Conservation (phyloP, 208 protist genomes). For the Trypanosoma platydactyli region DNA sequence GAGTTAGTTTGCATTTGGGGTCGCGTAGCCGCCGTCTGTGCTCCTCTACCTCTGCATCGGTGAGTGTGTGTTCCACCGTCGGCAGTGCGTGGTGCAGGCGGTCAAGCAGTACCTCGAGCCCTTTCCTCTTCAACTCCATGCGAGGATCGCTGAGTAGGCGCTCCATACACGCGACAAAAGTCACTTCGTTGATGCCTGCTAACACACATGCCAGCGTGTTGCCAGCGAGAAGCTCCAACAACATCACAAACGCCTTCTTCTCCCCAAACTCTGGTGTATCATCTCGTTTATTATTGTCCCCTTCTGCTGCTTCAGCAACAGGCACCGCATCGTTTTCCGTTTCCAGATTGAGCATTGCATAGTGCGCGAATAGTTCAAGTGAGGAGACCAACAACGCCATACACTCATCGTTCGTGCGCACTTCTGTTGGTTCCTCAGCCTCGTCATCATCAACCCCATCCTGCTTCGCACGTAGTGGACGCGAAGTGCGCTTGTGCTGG, state of each 20-base stretch:
- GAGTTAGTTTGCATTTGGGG: constrained; percentile 72
- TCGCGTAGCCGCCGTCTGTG: constrained; percentile 75
- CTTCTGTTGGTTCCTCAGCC: constrained; percentile 31
- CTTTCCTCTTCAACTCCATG: constrained; percentile 63
- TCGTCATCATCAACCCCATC: constrained; percentile 26
- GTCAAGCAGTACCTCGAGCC: constrained; percentile 86
- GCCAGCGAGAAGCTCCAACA: constrained; percentile 84
- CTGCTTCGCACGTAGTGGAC: constrained; percentile 5
- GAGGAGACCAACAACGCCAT: constrained; percentile 73
- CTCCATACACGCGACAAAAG: constrained; percentile 80
- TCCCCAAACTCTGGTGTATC: constrained; percentile 35
- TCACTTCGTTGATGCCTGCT: constrained; percentile 88
- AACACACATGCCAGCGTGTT: constrained; percentile 91
- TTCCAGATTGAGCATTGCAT: constrained; percentile 60
- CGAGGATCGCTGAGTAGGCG: constrained; percentile 66
- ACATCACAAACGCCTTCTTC: constrained; percentile 74
- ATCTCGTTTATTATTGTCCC: constrained; percentile 10
- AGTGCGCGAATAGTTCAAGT: constrained; percentile 82
- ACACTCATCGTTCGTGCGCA: constrained; percentile 56
- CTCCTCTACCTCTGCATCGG: constrained; percentile 72
- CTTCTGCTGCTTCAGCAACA: neutral
- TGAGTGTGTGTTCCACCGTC: constrained; percentile 81
- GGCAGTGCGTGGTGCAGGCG: constrained; percentile 87
- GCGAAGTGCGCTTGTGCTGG: constrained; percentile 40
- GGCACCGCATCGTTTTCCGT: constrained; percentile 38